Percentiles rank a stretch among this genome's conserved stretches.
Conservation (phyloP, 192 early-diverging fungal genomes). For the Cetraspora pellucida region DNA sequence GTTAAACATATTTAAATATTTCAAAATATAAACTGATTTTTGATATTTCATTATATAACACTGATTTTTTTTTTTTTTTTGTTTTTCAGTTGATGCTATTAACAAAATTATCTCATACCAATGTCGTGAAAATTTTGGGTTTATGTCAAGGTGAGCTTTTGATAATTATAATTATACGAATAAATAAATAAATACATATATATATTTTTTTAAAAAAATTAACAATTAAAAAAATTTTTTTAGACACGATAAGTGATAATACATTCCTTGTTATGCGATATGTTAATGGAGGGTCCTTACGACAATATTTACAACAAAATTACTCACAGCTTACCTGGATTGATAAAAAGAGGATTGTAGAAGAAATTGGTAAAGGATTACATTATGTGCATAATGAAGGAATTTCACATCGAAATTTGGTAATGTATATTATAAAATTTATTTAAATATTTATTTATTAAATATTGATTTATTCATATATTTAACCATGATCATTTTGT, state of each 20-base stretch:
- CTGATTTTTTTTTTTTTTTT: no score
- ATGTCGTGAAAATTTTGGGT: no score
- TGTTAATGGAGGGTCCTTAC: slow-evolving; percentile 41
- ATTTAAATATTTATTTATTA: neutral
- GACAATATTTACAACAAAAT: slow-evolving; percentile 41
- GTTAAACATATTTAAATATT: no score
- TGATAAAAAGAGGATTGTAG: slow-evolving; percentile 39
- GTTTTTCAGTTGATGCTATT: no score
- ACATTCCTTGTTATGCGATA: slow-evolving; percentile 45
- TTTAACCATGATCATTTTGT: neutral
- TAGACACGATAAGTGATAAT: slow-evolving; percentile 8
- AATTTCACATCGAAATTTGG: slow-evolving; percentile 43
- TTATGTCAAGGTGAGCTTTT: no score
- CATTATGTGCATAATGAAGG: slow-evolving; percentile 38
- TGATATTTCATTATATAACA: no score
- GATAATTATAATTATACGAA: no score
- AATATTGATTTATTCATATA: neutral
- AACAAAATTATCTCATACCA: no score
- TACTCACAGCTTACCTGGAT: slow-evolving; percentile 42
- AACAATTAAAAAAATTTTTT: neutral
- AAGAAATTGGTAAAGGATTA: slow-evolving; percentile 39
- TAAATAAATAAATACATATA: no score
- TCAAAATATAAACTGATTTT: no score
- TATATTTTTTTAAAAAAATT: no score
- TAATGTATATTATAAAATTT: neutral